Base-by-base conservation (phyloP, 768 basidiomycete genomes). In the Suillus alpinus region DNA sequence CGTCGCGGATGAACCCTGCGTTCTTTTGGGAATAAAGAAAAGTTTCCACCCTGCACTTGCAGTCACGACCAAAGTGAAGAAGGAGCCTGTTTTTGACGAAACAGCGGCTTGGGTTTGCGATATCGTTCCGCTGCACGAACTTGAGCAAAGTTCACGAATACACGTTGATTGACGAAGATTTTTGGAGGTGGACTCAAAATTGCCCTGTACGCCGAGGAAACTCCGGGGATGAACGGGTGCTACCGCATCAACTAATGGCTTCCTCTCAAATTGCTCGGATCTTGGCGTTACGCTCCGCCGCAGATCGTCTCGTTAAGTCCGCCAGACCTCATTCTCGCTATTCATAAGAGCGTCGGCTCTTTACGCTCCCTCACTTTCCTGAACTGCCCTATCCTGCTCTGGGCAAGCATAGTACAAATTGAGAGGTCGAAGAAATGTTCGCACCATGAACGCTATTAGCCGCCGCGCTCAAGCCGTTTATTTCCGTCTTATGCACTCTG, bases 401-500 rank as follows among this genome's bases (percentile, higher is more conserved):
- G 31, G 18, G 46, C n/a, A 60, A 52, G 18, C 65, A 47, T 59
- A 66, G 59, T 59, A 41, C 59, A 40, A 59, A 46, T 44, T 47
- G 20, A 37, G 37, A 57, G 13, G 55, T 65, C 8, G 75, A 74
- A 46, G 66, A 50, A 6, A 51, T 52, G 2, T 66, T 81, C n/a
- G 73, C 74, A 20, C 74, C 78, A 4, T 69, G 69, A 6, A 78
- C 78, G 16, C 37, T 79, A n/a, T 65, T 81, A 52, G 66, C 79
- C 8, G 67, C 72, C 50, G 59, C 67, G 10, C 64, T 74, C 32
- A 72, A 67, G 56, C 69, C 69, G 6, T 64, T 81, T 29, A 67
- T 78, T 23, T 70, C 72, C 43, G 61, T 68, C 10, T 80, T 6
- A 68, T 79, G 16, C 69, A 64, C 5, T 65, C 73, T 32, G 80